Evolutionary conservation across 257 asterid genomes (phyloP).

Genomic region (Ophiorrhiza pumila): DNA sequence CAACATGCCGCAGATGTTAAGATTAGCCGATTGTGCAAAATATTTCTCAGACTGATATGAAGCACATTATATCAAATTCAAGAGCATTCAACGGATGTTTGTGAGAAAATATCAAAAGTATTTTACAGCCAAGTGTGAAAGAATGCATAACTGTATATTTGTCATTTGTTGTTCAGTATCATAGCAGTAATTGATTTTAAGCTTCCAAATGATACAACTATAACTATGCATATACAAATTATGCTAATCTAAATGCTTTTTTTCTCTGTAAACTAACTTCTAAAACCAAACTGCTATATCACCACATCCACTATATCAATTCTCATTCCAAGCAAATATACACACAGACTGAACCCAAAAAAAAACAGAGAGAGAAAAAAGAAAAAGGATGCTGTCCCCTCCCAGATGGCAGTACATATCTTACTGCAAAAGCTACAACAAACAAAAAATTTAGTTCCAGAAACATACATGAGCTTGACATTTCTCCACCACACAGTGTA

Average conservation of each 20-base stretch:
- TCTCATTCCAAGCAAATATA: not conserved
- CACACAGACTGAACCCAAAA: not conserved
- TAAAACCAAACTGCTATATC: not conserved
- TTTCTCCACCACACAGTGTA: conserved; percentile 87
- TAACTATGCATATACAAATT: not conserved
- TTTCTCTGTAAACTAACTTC: not conserved
- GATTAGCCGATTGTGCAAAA: not conserved
- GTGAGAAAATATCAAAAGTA: not conserved
- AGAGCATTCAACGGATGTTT: not conserved
- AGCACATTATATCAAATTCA: not conserved
- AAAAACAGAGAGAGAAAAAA: no score
- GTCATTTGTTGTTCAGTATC: not conserved
- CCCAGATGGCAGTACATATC: not conserved
- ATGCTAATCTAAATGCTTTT: not conserved
- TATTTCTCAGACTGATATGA: not conserved
- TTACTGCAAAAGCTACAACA: not conserved
- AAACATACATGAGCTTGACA: conserved; percentile 85
- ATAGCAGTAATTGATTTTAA: not conserved
- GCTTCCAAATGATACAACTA: not conserved
- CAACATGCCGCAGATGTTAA: not conserved
- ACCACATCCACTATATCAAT: not conserved
- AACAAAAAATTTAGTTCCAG: conserved; percentile 11
- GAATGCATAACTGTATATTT: not conserved
- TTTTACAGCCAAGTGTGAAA: not conserved
- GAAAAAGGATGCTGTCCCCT: not conserved